Conservation (phyloP, 1,284 basidiomycete genomes). For the Boletus mariae region DNA sequence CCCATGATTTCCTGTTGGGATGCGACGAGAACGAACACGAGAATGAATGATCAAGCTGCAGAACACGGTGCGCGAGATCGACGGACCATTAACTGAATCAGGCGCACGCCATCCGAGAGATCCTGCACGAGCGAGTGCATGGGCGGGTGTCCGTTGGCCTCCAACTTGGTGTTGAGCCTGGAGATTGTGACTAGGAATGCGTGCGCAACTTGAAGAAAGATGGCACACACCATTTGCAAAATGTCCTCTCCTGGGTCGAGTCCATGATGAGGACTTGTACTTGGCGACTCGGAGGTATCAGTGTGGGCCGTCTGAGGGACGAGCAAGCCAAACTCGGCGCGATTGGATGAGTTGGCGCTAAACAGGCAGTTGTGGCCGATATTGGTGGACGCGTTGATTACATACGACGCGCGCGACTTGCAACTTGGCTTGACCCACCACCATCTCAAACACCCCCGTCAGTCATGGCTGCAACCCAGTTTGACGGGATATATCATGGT, state of each 20-base stretch:
- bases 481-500: slow-evolving; percentile 80
- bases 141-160: slow-evolving; percentile 79
- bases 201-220: not conserved
- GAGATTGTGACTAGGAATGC: slow-evolving; percentile 4
- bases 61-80: not conserved
- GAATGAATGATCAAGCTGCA: not conserved
- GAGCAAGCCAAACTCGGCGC: not conserved
- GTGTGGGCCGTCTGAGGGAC: not conserved
- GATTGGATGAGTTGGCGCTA: not conserved
- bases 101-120: slow-evolving; percentile 90
- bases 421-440: slow-evolving; percentile 1
- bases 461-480: slow-evolving; percentile 64
- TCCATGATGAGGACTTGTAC: slow-evolving; percentile 18
- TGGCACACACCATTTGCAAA: slow-evolving; percentile 76
- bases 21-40: not conserved
- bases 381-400: slow-evolving; percentile 22
- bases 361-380: not conserved
- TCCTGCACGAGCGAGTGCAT: slow-evolving; percentile 90
- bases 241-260: slow-evolving; percentile 52
- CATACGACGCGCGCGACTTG: slow-evolving; percentile 13
- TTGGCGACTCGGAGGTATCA: not conserved
- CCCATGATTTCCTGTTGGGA: slow-evolving; percentile 85
- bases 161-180: slow-evolving; percentile 95
- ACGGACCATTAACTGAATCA: slow-evolving; percentile 88
- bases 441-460: not conserved